A percentile compares a stretch with the other conserved stretches of the same genome.
phyloP scores from a whole-genome alignment of 1,284 basidiomycete genomes.

The Naganishia sp. region DNA sequence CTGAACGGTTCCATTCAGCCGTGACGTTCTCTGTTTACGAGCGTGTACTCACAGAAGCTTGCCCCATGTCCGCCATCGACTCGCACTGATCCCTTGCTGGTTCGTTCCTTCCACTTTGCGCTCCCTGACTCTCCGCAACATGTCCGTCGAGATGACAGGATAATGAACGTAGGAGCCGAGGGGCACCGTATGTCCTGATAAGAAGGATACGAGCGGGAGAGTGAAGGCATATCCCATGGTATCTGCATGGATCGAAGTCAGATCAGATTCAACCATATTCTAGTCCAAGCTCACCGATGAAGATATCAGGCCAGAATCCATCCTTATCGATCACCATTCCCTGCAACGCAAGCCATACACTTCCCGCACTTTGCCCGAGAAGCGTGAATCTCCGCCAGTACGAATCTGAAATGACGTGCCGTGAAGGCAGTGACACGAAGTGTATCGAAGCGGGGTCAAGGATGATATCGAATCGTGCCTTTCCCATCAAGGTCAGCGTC shows the following conservation, averaged over 20 bases:
- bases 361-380: conserved; percentile 85
- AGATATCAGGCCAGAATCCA: conserved; percentile 66
- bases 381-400: conserved; percentile 88
- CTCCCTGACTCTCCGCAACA: conserved; percentile 80
- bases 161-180: conserved; percentile 95
- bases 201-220: conserved; percentile 70
- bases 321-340: conserved; percentile 46
- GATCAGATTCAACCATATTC: conserved; percentile 9
- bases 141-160: conserved; percentile 91
- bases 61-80: conserved; percentile 61
- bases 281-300: conserved; percentile 66
- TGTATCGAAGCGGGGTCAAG: conserved; percentile 60
- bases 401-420: conserved; percentile 74
- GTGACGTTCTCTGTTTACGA: neutral
- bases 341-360: conserved; percentile 68
- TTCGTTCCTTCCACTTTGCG: conserved; percentile 41
- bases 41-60: conserved; percentile 69
- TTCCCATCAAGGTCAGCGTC: neutral
- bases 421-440: conserved; percentile 63
- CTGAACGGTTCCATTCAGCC: conserved; percentile 52
- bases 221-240: conserved; percentile 98
- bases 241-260: conserved; percentile 59
- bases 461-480: conserved; percentile 81
- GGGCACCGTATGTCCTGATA: conserved; percentile 62
- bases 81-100: conserved; percentile 70